phyloP scores from a whole-genome alignment of 1,139 yeast genomes.

The Hyphopichia khmerensis region DNA sequence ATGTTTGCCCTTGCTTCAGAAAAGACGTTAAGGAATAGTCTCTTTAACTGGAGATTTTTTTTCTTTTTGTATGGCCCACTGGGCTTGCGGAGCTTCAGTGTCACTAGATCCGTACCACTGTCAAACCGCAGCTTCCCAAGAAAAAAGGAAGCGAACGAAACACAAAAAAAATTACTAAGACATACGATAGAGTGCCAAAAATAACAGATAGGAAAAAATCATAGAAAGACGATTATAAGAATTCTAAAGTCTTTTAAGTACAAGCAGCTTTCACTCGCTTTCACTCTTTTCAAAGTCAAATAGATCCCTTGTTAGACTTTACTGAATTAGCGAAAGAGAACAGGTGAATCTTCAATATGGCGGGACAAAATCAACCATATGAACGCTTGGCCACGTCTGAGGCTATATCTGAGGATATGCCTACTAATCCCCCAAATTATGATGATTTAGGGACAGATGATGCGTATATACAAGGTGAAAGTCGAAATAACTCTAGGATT shows the following conservation, averaged over 20 bases:
- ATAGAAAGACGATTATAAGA: no score
- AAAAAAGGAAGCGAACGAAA: no score
- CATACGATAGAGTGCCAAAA: neutral
- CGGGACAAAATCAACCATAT: slow-evolving; percentile 1
- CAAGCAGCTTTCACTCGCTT: no score
- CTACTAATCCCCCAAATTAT: slow-evolving; percentile 2
- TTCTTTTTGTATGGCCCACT: no score
- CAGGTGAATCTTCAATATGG: neutral
- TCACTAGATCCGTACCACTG: no score
- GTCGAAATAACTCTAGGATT: neutral
- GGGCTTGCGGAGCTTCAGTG: no score
- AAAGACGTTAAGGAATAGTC: neutral
- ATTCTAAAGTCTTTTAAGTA: no score
- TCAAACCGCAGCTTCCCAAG: neutral
- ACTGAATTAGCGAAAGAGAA: neutral
- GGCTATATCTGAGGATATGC: slow-evolving; percentile 3
- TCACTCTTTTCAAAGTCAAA: no score
- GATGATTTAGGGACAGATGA: slow-evolving; percentile 1
- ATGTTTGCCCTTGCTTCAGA: neutral
- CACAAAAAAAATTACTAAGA: neutral
- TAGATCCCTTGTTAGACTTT: no score
- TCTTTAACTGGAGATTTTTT: neutral
- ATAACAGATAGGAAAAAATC: neutral
- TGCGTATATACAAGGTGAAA: neutral
- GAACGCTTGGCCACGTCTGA: slow-evolving; percentile 2